Evolutionary conservation across 2,329 filamentous ascomycete genomes (phyloP), one percentile per base, ranked within the genome.

Genomic region (Neofusicoccum umdonicola): DNA sequence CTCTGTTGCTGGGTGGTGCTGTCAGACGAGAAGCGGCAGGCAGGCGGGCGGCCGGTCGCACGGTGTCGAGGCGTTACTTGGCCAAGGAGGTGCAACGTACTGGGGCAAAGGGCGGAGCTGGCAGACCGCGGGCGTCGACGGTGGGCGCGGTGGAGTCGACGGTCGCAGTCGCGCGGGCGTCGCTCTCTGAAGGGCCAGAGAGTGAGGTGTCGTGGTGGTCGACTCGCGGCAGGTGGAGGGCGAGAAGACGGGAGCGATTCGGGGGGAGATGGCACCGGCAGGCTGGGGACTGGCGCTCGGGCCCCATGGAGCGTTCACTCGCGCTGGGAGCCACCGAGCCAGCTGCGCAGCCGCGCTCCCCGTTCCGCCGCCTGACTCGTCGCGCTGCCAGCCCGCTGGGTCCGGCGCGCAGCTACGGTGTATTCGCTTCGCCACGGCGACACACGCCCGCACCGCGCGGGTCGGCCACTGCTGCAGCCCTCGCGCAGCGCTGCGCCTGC

Each of bases 361-460:
- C 52, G 56, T 60, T 22, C 56, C 27, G 56, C 56, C 41, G 56
- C 56, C 44, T 60, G 56, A 60, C 56, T 60, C 56, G 56, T n/a
- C 27, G 42, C 56, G 37, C 56, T 58, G 41, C 56, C 56, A 47
- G 7, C 8, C 39, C 44, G 54, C 39, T 17, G 54, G 54, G 54
- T 34, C 54, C 27, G 54, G 39, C 37, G 48, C 15, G 6, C 8
- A n/a, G 48, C 27, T 15, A 15, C 48, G 13, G 48, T 19, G 27
- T 7, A 1, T 1, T 31, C 52, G 52, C 52, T 58, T 44, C 54
- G 54, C 54, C 54, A 58, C 54, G 11, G 52, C 52, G 52, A 56
- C 52, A 56, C 52, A 56, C 19, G 37, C 22, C 22, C 22, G 22
- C 22, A 22, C 22, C 22, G 22, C 13, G 37, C 52, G 37, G 12